Evolutionary conservation across 257 asterid genomes (phyloP).

Genomic region (Solanum medicagineum): DNA sequence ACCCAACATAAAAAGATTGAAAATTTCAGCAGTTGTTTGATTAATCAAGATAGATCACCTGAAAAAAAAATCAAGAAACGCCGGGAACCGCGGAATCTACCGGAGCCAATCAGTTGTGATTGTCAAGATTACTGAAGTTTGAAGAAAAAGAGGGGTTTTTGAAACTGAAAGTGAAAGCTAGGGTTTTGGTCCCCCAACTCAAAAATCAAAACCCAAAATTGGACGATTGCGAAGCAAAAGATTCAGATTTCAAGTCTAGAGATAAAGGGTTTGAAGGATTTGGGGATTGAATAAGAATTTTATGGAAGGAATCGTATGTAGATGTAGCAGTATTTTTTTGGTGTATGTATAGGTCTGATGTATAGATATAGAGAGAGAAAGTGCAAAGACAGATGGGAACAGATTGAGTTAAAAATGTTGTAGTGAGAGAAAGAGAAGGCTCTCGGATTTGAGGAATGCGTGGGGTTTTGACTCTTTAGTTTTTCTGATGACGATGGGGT

Average conservation of each 20-base stretch:
- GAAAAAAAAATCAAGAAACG: background rate
- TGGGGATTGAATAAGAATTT: constrained; percentile 31
- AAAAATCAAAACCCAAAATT: background rate
- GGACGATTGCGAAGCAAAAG: background rate
- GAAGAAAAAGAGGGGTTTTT: background rate
- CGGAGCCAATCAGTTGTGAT: constrained; percentile 3
- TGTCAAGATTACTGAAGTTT: constrained; percentile 1
- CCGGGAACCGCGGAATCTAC: background rate
- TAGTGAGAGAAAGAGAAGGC: constrained; percentile 10
- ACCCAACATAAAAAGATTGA: background rate
- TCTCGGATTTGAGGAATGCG: background rate
- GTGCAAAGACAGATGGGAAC: constrained; percentile 19
- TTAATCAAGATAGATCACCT: background rate
- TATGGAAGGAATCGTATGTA: constrained; percentile 26
- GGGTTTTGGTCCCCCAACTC: constrained; percentile 21
- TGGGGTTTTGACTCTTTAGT: constrained; percentile 2
- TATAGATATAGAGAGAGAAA: constrained; percentile 30
- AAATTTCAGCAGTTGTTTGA: background rate
- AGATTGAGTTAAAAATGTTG: background rate
- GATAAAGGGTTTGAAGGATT: background rate
- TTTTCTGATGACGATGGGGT: background rate
- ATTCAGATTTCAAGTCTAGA: background rate
- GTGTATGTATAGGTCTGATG: constrained; percentile 21
- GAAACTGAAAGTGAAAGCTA: constrained; percentile 10
- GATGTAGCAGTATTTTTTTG: constrained; percentile 8